A percentile compares a stretch with the other conserved stretches of the same genome.
phyloP scores from a whole-genome alignment of 2,329 filamentous ascomycete species.

The Xylariaceae sp. region DNA sequence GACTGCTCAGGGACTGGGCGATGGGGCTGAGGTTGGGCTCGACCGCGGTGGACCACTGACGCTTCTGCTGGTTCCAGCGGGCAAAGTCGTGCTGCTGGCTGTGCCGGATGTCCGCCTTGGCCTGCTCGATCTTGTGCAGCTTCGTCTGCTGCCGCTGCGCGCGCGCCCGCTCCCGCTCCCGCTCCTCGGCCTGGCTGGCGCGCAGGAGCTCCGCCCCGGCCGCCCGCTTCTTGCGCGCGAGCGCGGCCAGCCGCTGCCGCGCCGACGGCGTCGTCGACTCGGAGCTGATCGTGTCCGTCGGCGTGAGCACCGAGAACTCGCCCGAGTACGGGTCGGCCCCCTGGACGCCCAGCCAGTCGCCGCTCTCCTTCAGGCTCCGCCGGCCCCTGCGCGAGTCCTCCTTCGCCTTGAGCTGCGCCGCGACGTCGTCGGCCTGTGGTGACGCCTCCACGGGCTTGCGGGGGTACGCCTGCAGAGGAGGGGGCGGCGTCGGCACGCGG shows the following conservation, averaged over 20 bases:
- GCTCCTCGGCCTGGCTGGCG: constrained; percentile 27
- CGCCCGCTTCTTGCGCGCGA: constrained; percentile 27
- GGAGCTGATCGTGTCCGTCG: constrained; percentile 36
- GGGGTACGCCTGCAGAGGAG: not conserved
- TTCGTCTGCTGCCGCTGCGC: constrained; percentile 28
- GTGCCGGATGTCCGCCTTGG: constrained; percentile 30
- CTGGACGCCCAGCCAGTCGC: constrained; percentile 52
- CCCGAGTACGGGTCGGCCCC: constrained; percentile 52
- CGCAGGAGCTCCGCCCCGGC: constrained; percentile 29
- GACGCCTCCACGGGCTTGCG: not conserved
- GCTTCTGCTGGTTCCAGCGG: constrained; percentile 36
- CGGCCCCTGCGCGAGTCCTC: constrained; percentile 32
- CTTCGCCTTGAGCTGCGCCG: constrained; percentile 15
- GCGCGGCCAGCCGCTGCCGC: constrained; percentile 23
- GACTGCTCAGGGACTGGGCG: constrained; percentile 30
- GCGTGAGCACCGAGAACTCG: constrained; percentile 42
- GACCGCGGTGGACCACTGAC: constrained; percentile 44
- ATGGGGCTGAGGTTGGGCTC: constrained; percentile 44
- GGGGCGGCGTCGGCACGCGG: not conserved
- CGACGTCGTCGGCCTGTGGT: constrained; percentile 11
- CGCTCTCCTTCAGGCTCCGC: constrained; percentile 42
- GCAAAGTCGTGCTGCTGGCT: constrained; percentile 25
- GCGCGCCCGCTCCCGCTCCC: constrained; percentile 38
- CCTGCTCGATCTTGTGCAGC: constrained; percentile 35
- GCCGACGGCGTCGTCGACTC: constrained; percentile 26